These are phyloP conservation scores for Hyparrhenia diplandra DNA, from an alignment of 176 grass and related monocot genomes.

Conservation along the genomic window DNA sequence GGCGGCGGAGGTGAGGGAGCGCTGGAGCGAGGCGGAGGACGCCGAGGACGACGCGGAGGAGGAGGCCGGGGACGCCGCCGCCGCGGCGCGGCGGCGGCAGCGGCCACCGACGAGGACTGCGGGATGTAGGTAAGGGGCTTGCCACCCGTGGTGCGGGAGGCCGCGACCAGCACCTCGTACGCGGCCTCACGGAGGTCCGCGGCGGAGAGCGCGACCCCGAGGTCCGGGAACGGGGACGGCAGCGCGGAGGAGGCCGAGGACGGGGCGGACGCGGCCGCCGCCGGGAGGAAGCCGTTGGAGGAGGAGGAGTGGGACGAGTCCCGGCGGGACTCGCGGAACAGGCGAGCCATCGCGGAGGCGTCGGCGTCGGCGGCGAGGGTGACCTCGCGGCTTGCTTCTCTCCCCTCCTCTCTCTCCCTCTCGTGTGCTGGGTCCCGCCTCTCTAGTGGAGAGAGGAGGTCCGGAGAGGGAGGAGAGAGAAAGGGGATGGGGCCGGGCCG, in stretches of 20 bases:
- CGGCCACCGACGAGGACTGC: conserved; percentile 35
- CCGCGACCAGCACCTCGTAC: conserved; percentile 88
- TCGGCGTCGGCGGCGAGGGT: conserved; percentile 8
- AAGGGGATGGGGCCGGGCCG: not conserved
- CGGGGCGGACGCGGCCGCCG: not conserved
- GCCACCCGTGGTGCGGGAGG: conserved; percentile 72
- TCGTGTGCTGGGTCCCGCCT: not conserved
- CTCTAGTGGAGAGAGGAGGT: not conserved
- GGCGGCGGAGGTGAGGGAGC: conserved; percentile 83
- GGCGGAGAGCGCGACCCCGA: conserved; percentile 47
- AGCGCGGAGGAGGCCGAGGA: conserved; percentile 22
- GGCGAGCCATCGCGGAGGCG: conserved; percentile 60
- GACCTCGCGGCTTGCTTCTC: not conserved
- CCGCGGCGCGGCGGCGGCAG: not conserved
- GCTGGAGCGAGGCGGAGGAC: conserved; percentile 60
- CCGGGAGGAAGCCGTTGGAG: conserved; percentile 28
- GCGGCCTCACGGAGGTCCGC: conserved; percentile 68
- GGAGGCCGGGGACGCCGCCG: conserved; percentile 6
- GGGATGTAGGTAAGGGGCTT: conserved; percentile 90
- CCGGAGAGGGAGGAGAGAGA: not conserved
- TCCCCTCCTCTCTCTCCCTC: not conserved
- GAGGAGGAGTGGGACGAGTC: conserved; percentile 36
- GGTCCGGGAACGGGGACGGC: conserved; percentile 65
- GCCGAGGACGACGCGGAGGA: conserved; percentile 25
- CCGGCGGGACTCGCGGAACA: conserved; percentile 59